phyloP scores from a whole-genome alignment of 2,329 filamentous ascomycete species.

The Aspergillus ruber region DNA sequence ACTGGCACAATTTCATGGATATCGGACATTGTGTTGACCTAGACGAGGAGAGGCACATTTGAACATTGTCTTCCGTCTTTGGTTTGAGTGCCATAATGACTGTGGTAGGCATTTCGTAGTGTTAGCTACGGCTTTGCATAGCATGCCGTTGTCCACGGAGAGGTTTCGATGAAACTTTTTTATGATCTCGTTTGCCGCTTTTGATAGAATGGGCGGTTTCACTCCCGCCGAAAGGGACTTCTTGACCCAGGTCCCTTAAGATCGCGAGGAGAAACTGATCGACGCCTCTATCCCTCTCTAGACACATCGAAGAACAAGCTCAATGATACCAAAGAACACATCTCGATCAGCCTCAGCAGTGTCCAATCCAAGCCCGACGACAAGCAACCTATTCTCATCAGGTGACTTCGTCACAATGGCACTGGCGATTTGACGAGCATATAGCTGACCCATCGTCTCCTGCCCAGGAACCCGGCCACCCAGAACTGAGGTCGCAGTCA shows the following conservation, averaged over 20 bases:
- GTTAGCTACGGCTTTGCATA: not conserved
- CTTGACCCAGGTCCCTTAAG: not conserved
- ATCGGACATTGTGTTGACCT: too few species aligned
- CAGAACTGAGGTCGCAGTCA: constrained; percentile 80
- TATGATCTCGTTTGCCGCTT: not conserved
- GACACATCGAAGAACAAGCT: constrained; percentile 38
- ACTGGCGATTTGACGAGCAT: constrained; percentile 83
- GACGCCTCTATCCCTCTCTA: constrained; percentile 6
- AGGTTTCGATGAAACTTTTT: not conserved
- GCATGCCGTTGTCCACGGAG: not conserved
- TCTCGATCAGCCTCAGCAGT: constrained; percentile 37
- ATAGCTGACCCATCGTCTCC: constrained; percentile 78
- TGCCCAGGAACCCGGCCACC: constrained; percentile 73
- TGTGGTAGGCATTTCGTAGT: not conserved
- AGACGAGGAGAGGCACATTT: not conserved
- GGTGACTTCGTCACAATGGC: constrained; percentile 66
- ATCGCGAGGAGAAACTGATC: not conserved
- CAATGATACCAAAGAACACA: constrained; percentile 37
- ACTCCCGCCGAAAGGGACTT: too few species aligned
- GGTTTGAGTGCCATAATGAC: not conserved
- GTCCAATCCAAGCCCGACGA: constrained; percentile 53
- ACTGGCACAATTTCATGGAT: too few species aligned
- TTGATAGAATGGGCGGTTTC: not conserved
- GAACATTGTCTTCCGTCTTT: not conserved
- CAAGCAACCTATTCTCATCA: constrained; percentile 52